These are phyloP conservation scores for Hymenoscyphus occultus DNA, from an alignment of 2,329 filamentous ascomycete genomes.

Conservation along the genomic window DNA sequence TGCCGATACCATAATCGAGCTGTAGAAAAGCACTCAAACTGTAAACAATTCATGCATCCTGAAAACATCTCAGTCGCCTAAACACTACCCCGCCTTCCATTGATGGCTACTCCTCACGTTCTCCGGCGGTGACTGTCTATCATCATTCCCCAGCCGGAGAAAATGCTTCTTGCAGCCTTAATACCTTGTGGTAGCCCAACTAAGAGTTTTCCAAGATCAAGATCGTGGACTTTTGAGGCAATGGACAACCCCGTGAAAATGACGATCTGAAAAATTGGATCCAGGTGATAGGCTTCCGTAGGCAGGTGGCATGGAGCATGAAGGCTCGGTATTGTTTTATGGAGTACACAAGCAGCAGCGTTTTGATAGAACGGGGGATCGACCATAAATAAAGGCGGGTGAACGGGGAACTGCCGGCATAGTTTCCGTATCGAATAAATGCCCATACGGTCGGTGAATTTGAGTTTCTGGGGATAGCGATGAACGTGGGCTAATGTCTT, in stretches of 20 bases:
- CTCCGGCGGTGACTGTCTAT: neutral
- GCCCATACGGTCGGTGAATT: neutral
- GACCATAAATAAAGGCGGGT: neutral
- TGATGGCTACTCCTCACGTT: neutral
- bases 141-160: neutral
- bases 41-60: neutral
- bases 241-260: neutral
- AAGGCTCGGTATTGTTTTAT: slow-evolving; percentile 1
- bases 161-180: neutral
- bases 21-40: neutral
- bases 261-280: neutral
- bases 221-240: neutral
- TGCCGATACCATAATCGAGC: neutral
- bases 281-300: neutral
- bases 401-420: neutral
- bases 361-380: slow-evolving; percentile 4
- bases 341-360: neutral
- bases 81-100: neutral
- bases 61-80: neutral
- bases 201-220: neutral
- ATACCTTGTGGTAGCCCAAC: neutral
- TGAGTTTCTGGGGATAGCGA: neutral
- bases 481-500: neutral
- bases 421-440: neutral
- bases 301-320: neutral